Evolutionary conservation across 352 stramenopile genomes (phyloP).

Genomic region (Phytophthora pini): DNA sequence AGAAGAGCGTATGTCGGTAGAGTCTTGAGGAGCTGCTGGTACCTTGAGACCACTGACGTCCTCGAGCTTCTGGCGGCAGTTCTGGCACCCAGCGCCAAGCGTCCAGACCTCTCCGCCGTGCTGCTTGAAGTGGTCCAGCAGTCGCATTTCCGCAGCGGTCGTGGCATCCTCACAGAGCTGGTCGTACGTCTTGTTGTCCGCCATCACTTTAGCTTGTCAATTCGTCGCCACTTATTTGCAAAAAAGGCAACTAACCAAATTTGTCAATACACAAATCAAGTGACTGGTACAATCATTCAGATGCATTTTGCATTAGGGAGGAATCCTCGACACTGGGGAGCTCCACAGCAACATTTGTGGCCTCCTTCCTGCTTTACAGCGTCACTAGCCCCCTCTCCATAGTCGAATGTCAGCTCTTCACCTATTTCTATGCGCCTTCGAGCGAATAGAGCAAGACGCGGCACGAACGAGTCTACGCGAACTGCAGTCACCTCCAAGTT

Average conservation of each 20-base stretch:
- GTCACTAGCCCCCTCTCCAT: constrained; percentile 31
- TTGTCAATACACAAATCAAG: constrained; percentile 20
- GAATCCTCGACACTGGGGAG: constrained; percentile 37
- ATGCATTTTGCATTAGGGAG: constrained; percentile 37
- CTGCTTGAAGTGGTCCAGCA: constrained; percentile 82
- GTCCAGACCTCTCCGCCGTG: constrained; percentile 76
- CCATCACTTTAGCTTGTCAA: constrained; percentile 23
- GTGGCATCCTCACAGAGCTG: constrained; percentile 66
- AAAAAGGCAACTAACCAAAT: not conserved
- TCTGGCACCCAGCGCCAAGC: constrained; percentile 66
- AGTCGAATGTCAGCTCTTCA: constrained; percentile 75
- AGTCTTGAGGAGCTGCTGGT: not conserved
- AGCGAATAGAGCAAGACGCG: constrained; percentile 65
- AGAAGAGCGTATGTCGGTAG: not conserved
- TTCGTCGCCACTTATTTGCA: constrained; percentile 1
- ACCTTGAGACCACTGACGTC: constrained; percentile 62
- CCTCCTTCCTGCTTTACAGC: not conserved
- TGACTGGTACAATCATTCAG: constrained; percentile 33
- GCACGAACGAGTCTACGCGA: constrained; percentile 65
- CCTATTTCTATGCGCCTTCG: constrained; percentile 27
- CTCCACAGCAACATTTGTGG: constrained; percentile 35
- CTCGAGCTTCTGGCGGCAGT: constrained; percentile 55
- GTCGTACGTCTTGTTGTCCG: constrained; percentile 67
- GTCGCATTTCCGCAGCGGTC: constrained; percentile 64
- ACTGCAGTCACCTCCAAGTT: constrained; percentile 57